A percentile compares a stretch with the other conserved stretches of the same genome.
phyloP scores from a whole-genome alignment of 805 yeast genomes.

The Kuraishia piskuri region DNA sequence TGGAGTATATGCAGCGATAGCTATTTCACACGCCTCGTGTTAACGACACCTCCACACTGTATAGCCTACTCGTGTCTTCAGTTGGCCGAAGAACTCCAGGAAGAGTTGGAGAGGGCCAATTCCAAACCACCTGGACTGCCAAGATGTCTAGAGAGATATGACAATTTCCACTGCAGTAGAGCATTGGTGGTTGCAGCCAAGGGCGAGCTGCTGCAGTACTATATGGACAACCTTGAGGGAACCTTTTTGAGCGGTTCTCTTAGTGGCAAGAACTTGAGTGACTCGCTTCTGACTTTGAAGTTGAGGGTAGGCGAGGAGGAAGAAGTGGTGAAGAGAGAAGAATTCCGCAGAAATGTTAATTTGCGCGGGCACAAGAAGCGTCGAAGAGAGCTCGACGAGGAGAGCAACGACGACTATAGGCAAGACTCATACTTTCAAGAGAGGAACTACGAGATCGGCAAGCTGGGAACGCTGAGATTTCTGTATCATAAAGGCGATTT shows the following conservation, averaged over 20 bases:
- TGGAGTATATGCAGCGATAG: constrained; percentile 78
- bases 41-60: constrained; percentile 69
- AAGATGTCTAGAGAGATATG: not conserved
- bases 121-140: not conserved
- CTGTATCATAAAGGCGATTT: constrained; percentile 20
- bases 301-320: not conserved
- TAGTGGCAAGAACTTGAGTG: constrained; percentile 1
- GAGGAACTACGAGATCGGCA: constrained; percentile 21
- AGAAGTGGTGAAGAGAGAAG: not conserved
- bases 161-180: constrained; percentile 2
- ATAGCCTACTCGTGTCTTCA: constrained; percentile 63
- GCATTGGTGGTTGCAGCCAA: constrained; percentile 4
- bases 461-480: constrained; percentile 22
- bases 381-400: not conserved
- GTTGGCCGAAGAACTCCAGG: constrained; percentile 33
- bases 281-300: constrained; percentile 1
- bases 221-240: constrained; percentile 18
- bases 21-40: constrained; percentile 56
- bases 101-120: constrained; percentile 10
- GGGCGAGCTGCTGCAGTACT: constrained; percentile 20
- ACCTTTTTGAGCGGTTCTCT: constrained; percentile 12
- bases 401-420: not conserved
- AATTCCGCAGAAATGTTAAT: not conserved
- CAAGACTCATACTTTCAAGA: constrained; percentile 20
- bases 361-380: not conserved